Conservation (phyloP, 768 basidiomycete species). For the Trametes punicea region DNA sequence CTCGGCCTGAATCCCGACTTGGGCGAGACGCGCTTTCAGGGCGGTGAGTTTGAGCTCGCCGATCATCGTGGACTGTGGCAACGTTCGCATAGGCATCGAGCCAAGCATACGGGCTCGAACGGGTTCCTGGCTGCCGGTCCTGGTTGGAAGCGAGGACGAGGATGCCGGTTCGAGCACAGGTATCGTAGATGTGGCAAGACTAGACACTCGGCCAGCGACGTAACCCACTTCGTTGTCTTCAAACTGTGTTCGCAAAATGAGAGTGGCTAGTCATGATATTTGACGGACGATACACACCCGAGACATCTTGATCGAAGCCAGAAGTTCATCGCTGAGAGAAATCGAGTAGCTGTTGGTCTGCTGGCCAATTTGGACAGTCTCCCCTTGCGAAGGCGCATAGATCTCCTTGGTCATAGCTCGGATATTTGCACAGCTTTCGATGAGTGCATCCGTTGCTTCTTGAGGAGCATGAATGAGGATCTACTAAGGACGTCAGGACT, state of each 20-base stretch:
- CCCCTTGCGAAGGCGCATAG: slow-evolving; percentile 70
- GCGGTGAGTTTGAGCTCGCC: slow-evolving; percentile 92
- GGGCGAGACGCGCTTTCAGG: slow-evolving; percentile 75
- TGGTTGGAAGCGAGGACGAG: slow-evolving; percentile 18
- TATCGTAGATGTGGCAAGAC: slow-evolving; percentile 83
- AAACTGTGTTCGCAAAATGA: slow-evolving; percentile 52
- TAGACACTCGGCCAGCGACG: slow-evolving; percentile 82
- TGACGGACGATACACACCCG: slow-evolving; percentile 50
- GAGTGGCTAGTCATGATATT: not conserved
- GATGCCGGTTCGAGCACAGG: slow-evolving; percentile 77
- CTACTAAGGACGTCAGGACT: slow-evolving; percentile 38
- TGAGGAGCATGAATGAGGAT: slow-evolving; percentile 82
- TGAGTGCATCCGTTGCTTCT: slow-evolving; percentile 65
- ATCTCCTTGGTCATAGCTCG: slow-evolving; percentile 93
- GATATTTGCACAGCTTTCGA: slow-evolving; percentile 78
- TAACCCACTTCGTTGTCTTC: slow-evolving; percentile 97
- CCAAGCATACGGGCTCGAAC: slow-evolving; percentile 49
- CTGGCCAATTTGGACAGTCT: slow-evolving; percentile 88
- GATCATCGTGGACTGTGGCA: slow-evolving; percentile 93
- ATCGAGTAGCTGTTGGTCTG: slow-evolving; percentile 94
- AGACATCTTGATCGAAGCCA: slow-evolving; percentile 80
- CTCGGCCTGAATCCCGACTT: slow-evolving; percentile 82
- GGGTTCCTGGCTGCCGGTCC: slow-evolving; percentile 16
- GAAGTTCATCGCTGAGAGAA: slow-evolving; percentile 85
- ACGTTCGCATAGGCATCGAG: slow-evolving; percentile 57